Evolutionary conservation across 108 stramenopile genomes (phyloP).

Genomic region (Schizochytrium sp.): DNA sequence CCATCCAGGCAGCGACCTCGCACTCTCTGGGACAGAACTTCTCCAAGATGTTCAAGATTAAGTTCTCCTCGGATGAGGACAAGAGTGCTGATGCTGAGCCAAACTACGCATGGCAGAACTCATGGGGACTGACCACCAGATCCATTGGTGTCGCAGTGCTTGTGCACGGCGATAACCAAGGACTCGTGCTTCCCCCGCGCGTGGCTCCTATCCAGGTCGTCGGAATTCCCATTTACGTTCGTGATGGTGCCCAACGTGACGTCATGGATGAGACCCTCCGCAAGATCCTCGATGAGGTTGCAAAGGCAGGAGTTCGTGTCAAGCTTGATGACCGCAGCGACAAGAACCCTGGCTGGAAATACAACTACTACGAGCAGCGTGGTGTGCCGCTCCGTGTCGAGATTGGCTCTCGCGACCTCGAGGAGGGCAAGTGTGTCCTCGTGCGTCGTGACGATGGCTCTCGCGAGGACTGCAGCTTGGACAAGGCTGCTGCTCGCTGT

Average conservation of each 20-base stretch:
- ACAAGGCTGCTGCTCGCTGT: slow-evolving; percentile 65
- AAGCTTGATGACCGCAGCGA: slow-evolving; percentile 92
- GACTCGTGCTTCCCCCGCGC: slow-evolving; percentile 95
- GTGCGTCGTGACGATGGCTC: slow-evolving; percentile 55
- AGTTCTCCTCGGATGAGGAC: slow-evolving; percentile 92
- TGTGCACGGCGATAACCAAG: slow-evolving; percentile 99
- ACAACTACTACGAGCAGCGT: slow-evolving; percentile 99
- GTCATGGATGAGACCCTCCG: slow-evolving; percentile 77
- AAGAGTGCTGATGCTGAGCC: slow-evolving; percentile 71
- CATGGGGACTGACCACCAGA: slow-evolving; percentile 97
- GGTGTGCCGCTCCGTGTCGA: slow-evolving; percentile 99
- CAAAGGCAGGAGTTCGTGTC: slow-evolving; percentile 82
- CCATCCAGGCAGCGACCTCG: slow-evolving; percentile 98
- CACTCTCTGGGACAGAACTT: slow-evolving; percentile 99
- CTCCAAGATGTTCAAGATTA: slow-evolving; percentile 98
- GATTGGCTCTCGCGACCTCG: slow-evolving; percentile 95
- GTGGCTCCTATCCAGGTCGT: slow-evolving; percentile 96
- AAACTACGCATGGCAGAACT: slow-evolving; percentile 88
- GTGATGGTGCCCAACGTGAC: slow-evolving; percentile 81
- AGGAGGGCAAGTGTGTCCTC: slow-evolving; percentile 64
- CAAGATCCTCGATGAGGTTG: slow-evolving; percentile 69
- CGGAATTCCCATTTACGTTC: slow-evolving; percentile 89
- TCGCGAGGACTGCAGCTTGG: slow-evolving; percentile 76
- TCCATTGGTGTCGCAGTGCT: slow-evolving; percentile 99
- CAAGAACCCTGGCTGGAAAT: slow-evolving; percentile 99